Evolutionary conservation across 116 monocot genomes (phyloP).

Genomic region (Papilionanthe hybrid): DNA sequence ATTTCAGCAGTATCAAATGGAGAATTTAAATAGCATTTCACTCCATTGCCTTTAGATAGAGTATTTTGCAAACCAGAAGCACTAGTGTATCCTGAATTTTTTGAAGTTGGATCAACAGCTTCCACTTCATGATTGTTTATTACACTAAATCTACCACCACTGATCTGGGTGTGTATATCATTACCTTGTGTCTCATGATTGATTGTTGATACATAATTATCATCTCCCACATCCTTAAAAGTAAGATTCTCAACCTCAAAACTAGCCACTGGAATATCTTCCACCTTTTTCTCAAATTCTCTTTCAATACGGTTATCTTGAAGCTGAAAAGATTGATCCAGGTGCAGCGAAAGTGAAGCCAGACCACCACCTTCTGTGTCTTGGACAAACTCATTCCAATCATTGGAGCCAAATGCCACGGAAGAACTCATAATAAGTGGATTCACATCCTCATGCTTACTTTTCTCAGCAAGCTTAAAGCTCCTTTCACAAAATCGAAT

Average conservation of each 20-base stretch:
- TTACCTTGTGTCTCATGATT: background rate
- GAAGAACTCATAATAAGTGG: conserved; percentile 52
- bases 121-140: background rate
- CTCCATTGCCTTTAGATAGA: background rate
- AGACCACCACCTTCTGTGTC: conserved; percentile 26
- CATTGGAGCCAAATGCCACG: conserved; percentile 61
- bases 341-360: conserved; percentile 13
- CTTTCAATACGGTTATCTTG: conserved; percentile 8
- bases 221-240: background rate
- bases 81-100: background rate
- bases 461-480: conserved; percentile 4
- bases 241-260: background rate
- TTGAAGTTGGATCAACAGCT: background rate
- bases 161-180: background rate
- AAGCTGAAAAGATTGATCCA: conserved; percentile 7
- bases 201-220: background rate
- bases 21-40: conserved; percentile 5
- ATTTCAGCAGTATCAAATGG: background rate
- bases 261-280: background rate
- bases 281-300: background rate
- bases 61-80: conserved; percentile 1
- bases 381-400: conserved; percentile 66
- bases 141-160: background rate
- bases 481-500: conserved; percentile 1
- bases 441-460: conserved; percentile 12